Evolutionary conservation across 805 yeast genomes (phyloP), one percentile per base, ranked within the genome.

Genomic region (Yamadazyma scolyti): DNA sequence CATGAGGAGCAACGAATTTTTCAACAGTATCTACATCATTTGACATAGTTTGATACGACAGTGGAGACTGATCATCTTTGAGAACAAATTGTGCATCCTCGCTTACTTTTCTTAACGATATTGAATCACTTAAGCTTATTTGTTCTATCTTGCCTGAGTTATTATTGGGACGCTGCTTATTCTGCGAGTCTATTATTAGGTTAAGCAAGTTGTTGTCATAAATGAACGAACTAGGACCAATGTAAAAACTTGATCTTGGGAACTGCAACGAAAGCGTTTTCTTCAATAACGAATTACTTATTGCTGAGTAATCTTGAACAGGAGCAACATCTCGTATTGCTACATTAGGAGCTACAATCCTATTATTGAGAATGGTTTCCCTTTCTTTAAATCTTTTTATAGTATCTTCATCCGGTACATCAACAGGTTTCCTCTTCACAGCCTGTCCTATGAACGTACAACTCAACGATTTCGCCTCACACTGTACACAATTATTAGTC

Each of bases 1-100:
- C 97, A 56, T 87, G 88, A 0, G 98, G 97, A n/a, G 90, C 82
- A 12, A 90, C 85, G 29, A 85, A 70, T 40, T 76, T 69, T 53
- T 90, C 97, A 6, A 90, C 85, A 16, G 79, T 73, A 50, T 90
- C 96, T 7, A 85, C 82, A 39, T 82, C 88, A 37, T 75, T 72
- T 28, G 85, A 83, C 59, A 89, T 79, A 24, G 73, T 68, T 39
- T 75, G 73, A 43, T 79, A 80, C 9, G 82, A 66, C 30, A 76
- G 79, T 28, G 80, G 81, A 13, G 85, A 73, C 50, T 77, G 82
- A 50, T 90, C 97, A 52, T 84, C 93, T 40, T 85, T 73, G 18
- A 90, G 58, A 11, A 85, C 68, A 49, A 90, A 90, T 54, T 83
- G 85, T 6, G 79, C 80, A 27, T 72, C 73, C 6, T 78, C 75